A percentile compares a stretch with the other conserved stretches of the same genome.
Conservation (phyloP, 345 rosid species). For the Hevea brasiliensis region DNA sequence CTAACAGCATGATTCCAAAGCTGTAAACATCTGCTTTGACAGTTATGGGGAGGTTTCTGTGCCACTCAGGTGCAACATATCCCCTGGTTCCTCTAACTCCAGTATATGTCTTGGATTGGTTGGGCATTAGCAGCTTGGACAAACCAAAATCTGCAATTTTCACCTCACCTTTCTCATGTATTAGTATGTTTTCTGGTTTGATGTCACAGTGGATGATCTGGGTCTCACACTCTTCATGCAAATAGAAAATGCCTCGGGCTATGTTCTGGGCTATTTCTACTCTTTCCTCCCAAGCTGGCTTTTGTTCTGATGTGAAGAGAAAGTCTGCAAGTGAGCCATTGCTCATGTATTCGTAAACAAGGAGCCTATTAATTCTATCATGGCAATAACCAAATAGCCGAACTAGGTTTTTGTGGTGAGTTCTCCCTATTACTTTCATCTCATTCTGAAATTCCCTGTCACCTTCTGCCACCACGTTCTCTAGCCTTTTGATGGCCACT, state of each 20-base stretch:
- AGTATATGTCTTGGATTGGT: conserved; percentile 17
- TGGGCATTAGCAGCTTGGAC: conserved; percentile 27
- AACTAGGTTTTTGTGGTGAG: conserved; percentile 36
- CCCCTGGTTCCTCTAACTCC: conserved; percentile 15
- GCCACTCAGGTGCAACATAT: conserved; percentile 32
- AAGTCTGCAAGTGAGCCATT: conserved; percentile 23
- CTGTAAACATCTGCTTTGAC: conserved; percentile 29
- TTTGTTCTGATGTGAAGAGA: not conserved
- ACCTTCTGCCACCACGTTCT: conserved; percentile 15
- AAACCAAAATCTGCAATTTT: conserved; percentile 32
- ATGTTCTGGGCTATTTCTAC: conserved; percentile 14
- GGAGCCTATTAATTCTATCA: conserved; percentile 23
- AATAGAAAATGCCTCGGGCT: conserved; percentile 24
- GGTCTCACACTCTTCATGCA: conserved; percentile 25
- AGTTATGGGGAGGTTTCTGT: conserved; percentile 6
- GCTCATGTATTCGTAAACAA: conserved; percentile 30
- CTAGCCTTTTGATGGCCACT: conserved; percentile 27
- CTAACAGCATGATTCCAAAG: conserved; percentile 33
- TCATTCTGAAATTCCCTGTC: conserved; percentile 27
- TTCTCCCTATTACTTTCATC: conserved; percentile 26
- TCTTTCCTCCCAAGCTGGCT: conserved; percentile 21
- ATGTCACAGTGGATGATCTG: conserved; percentile 32
- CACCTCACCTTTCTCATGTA: conserved; percentile 18
- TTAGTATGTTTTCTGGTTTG: conserved; percentile 20
- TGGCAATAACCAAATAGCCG: conserved; percentile 31